Percentiles rank a stretch among this genome's conserved stretches.
These are phyloP conservation scores for Athelia psychrophila DNA, from an alignment of 1,284 basidiomycete genomes.

Conservation along the genomic window DNA sequence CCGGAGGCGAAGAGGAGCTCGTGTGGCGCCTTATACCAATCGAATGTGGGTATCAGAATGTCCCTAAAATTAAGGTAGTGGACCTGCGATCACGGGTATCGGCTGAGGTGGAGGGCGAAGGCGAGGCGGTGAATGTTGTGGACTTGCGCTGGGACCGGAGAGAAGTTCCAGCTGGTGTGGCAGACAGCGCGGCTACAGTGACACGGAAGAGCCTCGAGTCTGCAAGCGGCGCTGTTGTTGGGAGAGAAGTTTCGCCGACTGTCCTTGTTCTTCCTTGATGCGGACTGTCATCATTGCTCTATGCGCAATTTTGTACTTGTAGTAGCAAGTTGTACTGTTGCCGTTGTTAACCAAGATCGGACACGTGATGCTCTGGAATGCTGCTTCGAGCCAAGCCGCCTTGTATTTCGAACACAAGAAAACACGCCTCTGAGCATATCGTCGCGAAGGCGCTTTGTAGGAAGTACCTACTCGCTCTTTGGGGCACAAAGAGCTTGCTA, in stretches of 20 bases:
- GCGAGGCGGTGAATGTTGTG: conserved; percentile 48
- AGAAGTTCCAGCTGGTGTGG: background rate
- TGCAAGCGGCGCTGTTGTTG: background rate
- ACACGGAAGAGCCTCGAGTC: background rate
- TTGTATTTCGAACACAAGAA: no score
- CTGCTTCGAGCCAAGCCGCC: no score
- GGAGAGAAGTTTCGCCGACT: background rate
- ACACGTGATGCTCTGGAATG: no score
- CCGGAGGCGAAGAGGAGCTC: conserved; percentile 62
- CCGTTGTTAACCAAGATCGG: no score
- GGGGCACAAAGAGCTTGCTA: background rate
- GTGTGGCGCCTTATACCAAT: conserved; percentile 67
- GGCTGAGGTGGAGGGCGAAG: conserved; percentile 29
- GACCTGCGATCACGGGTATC: conserved; percentile 45
- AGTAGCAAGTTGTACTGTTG: no score
- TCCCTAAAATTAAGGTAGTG: conserved; percentile 58
- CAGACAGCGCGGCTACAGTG: background rate
- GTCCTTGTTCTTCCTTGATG: background rate
- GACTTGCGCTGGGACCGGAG: conserved; percentile 45
- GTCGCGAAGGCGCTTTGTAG: no score
- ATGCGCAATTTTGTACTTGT: no score
- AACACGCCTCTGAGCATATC: no score
- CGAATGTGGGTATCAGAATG: conserved; percentile 62
- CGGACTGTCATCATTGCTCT: no score
- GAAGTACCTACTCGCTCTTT: no score